These are phyloP conservation scores for Epichloe gansuensis DNA, from an alignment of 2,329 filamentous ascomycete species.

Conservation along the genomic window DNA sequence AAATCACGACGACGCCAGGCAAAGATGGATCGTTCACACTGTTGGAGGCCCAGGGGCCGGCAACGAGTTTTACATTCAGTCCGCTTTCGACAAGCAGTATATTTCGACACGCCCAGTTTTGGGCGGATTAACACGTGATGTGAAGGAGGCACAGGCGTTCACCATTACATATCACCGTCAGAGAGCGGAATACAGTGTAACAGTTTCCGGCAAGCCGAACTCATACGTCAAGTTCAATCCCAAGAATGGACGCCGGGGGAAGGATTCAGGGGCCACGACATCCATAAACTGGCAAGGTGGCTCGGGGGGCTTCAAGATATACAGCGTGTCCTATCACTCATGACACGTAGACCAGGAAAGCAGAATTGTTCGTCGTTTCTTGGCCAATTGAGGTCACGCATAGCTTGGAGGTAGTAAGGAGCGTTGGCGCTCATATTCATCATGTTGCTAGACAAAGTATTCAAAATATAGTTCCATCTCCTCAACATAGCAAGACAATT, in stretches of 20 bases:
- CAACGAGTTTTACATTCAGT: conserved; percentile 12
- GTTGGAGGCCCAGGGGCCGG: conserved; percentile 14
- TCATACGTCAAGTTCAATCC: not conserved
- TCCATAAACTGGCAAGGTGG: not conserved
- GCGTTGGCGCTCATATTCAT: no score
- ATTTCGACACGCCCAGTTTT: conserved; percentile 28
- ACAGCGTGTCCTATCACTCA: conserved; percentile 6
- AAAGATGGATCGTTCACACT: conserved; percentile 37
- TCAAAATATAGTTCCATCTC: no score
- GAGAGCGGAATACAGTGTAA: conserved; percentile 4
- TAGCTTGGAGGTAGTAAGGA: no score
- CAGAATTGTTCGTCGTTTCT: not conserved
- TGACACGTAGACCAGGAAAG: not conserved
- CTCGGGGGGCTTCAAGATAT: conserved; percentile 2
- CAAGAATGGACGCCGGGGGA: not conserved
- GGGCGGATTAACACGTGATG: conserved; percentile 7
- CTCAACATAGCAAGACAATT: no score
- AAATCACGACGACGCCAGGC: conserved; percentile 25
- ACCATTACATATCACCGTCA: conserved; percentile 2
- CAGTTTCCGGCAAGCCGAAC: not conserved
- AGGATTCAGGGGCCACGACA: not conserved
- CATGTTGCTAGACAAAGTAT: no score
- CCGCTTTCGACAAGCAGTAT: conserved; percentile 15
- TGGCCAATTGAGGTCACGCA: no score
- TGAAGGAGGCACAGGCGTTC: conserved; percentile 6